phyloP scores from a whole-genome alignment of 352 stramenopile species.

The Globisporangium acanthophoron region DNA sequence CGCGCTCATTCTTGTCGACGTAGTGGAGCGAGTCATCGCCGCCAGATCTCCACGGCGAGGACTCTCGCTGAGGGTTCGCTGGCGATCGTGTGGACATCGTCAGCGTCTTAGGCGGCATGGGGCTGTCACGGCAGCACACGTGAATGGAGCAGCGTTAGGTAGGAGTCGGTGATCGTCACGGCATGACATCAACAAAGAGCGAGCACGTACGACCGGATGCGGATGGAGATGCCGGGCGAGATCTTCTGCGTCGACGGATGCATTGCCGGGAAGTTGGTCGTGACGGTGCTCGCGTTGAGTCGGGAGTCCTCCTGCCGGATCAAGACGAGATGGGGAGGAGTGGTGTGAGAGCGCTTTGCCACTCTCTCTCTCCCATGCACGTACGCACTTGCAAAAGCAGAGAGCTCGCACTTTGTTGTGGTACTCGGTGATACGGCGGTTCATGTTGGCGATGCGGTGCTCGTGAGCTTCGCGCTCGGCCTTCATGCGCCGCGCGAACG shows the following conservation, averaged over 20 bases:
- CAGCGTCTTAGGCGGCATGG: slow-evolving; percentile 55
- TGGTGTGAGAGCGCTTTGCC: background rate
- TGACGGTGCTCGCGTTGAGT: slow-evolving; percentile 52
- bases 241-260: slow-evolving; percentile 72
- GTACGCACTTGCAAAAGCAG: background rate
- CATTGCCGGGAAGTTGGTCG: slow-evolving; percentile 79
- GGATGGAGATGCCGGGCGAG: slow-evolving; percentile 45
- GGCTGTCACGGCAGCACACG: slow-evolving; percentile 18
- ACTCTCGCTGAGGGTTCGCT: slow-evolving; percentile 10
- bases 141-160: background rate
- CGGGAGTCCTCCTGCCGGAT: slow-evolving; percentile 47
- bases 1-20: slow-evolving; percentile 42
- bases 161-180: background rate
- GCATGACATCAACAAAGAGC: background rate
- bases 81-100: slow-evolving; percentile 28
- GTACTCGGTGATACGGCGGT: slow-evolving; percentile 76
- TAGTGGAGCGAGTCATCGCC: slow-evolving; percentile 30
- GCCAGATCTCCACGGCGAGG: slow-evolving; percentile 26
- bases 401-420: slow-evolving; percentile 42
- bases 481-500: slow-evolving; percentile 50
- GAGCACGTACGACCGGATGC: slow-evolving; percentile 56
- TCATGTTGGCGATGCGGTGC: slow-evolving; percentile 71
- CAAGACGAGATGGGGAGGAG: background rate
- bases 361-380: no score
- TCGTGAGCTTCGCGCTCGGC: slow-evolving; percentile 51